These are phyloP conservation scores for Calonectria fujianensis DNA, from an alignment of 2,329 filamentous ascomycete genomes.

Conservation along the genomic window DNA sequence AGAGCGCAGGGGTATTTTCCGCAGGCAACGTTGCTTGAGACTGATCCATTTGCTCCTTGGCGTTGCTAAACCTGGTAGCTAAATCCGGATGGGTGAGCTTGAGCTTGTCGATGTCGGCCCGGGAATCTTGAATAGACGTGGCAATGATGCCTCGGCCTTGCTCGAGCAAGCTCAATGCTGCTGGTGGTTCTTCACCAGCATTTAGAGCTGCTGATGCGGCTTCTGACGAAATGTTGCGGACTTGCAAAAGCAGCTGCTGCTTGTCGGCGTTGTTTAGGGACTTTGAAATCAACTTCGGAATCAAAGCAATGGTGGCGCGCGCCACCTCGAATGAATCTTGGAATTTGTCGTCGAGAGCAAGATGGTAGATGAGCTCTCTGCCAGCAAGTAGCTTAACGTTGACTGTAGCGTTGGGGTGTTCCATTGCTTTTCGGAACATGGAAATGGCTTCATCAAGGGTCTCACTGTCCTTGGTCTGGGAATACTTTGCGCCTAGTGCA, in stretches of 20 bases:
- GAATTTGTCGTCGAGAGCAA: not conserved
- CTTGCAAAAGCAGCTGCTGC: not conserved
- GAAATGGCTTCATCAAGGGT: not conserved
- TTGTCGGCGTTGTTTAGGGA: not conserved
- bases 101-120: not conserved
- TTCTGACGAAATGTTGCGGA: not conserved
- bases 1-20: not conserved
- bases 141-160: not conserved
- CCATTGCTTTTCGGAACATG: not conserved
- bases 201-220: not conserved
- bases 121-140: not conserved
- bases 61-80: not conserved
- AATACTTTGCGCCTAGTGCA: not conserved
- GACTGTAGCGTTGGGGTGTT: not conserved
- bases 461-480: not conserved
- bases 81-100: not conserved
- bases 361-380: not conserved
- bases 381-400: not conserved
- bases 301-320: not conserved
- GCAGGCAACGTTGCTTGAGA: not conserved
- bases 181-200: not conserved
- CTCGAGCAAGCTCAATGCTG: not conserved
- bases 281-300: not conserved
- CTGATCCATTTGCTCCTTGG: not conserved
- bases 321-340: not conserved